Percentiles rank a stretch among this genome's conserved stretches.
Evolutionary conservation across 2,329 filamentous ascomycete species (phyloP).

Genomic region (Sclerotinia spermophila): DNA sequence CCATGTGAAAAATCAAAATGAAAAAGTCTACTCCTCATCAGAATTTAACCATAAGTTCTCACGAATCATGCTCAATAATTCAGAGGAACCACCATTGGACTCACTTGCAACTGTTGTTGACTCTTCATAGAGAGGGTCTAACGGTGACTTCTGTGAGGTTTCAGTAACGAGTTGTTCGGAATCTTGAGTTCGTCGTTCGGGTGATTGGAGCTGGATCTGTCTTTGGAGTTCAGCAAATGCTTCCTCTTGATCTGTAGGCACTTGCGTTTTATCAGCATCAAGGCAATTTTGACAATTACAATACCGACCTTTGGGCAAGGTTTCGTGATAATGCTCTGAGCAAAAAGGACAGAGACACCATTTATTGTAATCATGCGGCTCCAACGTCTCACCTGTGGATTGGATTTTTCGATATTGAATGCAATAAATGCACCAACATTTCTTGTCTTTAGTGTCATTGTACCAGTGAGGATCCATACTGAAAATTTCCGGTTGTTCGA

Average conservation of each 20-base stretch:
- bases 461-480: neutral
- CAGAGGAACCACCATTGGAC: neutral
- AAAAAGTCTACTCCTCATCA: neutral
- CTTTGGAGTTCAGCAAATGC: neutral
- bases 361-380: neutral
- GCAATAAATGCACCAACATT: neutral
- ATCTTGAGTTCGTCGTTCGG: neutral
- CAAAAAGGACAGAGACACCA: neutral
- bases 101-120: neutral
- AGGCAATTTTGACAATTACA: neutral
- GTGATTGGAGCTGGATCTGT: neutral
- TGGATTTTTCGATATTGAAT: neutral
- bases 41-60: neutral
- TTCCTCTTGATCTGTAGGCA: no score
- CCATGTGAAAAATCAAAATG: neutral
- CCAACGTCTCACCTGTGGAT: neutral
- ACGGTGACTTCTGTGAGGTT: neutral
- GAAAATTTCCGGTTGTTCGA: neutral
- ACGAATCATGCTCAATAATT: neutral
- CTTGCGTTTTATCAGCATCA: neutral
- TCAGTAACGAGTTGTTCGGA: neutral
- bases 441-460: neutral
- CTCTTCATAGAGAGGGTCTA: neutral
- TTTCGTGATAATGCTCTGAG: neutral
- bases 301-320: neutral